Conservation (phyloP, 176 grass and related monocot genomes). For the Zizania latifolia region DNA sequence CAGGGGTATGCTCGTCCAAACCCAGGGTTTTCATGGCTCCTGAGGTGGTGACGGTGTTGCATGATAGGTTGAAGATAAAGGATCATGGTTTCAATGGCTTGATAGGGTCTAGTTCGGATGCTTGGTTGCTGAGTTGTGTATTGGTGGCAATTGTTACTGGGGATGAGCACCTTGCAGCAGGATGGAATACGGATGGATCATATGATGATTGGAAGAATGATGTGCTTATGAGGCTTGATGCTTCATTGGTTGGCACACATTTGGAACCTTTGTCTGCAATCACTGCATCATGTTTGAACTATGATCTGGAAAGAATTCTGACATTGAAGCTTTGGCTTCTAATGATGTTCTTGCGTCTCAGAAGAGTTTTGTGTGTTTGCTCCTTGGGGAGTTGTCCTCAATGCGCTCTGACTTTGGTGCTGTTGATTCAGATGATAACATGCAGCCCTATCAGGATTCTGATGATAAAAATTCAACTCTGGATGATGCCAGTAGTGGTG, state of each 20-base stretch:
- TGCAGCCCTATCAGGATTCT: constrained; percentile 10
- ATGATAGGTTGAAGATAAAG: neutral
- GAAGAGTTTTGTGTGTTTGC: constrained; percentile 46
- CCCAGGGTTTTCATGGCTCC: constrained; percentile 36
- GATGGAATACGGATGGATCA: constrained; percentile 34
- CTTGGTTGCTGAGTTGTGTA: constrained; percentile 74
- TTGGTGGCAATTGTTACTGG: constrained; percentile 55
- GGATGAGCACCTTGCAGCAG: constrained; percentile 35
- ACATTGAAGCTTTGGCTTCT: constrained; percentile 29
- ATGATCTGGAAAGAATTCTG: constrained; percentile 43
- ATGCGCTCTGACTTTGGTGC: constrained; percentile 8
- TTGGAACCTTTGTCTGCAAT: constrained; percentile 43
- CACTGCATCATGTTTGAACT: constrained; percentile 51
- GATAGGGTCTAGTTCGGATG: constrained; percentile 44
- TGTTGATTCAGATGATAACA: constrained; percentile 26
- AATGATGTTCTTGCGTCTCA: constrained; percentile 30
- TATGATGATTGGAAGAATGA: constrained; percentile 74
- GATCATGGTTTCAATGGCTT: constrained; percentile 24
- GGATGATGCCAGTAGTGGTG: constrained; percentile 15
- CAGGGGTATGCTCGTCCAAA: constrained; percentile 12
- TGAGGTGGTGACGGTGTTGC: constrained; percentile 33
- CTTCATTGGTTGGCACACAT: constrained; percentile 40
- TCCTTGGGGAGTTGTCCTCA: constrained; percentile 45
- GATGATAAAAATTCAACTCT: constrained; percentile 19
- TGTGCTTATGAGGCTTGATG: constrained; percentile 37